Conservation (phyloP, 306 rosid genomes). For the Potentilla sterilis region DNA sequence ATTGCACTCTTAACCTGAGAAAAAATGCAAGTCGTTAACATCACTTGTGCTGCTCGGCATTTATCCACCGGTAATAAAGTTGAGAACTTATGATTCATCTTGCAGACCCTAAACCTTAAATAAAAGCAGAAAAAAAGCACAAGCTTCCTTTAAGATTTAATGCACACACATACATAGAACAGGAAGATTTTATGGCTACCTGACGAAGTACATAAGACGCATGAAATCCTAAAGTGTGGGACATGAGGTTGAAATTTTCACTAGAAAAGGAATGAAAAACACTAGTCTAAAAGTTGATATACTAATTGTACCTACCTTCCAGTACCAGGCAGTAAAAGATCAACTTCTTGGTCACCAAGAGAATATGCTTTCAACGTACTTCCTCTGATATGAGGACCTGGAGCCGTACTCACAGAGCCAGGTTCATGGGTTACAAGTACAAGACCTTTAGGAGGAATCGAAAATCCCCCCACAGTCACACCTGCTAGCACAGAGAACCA, state of each 20-base stretch:
- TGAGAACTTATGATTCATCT: not conserved
- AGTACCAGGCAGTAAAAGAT: slow-evolving; percentile 87
- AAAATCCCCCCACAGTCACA: slow-evolving; percentile 46
- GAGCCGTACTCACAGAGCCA: slow-evolving; percentile 55
- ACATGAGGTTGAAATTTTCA: not conserved
- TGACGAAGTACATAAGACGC: not conserved
- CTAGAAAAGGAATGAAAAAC: not conserved
- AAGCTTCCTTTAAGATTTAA: not conserved
- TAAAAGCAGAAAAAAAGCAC: not conserved
- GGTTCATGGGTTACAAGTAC: slow-evolving; percentile 86
- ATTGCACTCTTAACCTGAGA: slow-evolving; percentile 77
- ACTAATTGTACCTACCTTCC: slow-evolving; percentile 60
- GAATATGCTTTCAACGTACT: slow-evolving; percentile 73
- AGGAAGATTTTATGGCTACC: not conserved
- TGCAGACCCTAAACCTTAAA: not conserved
- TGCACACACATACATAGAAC: too few species aligned
- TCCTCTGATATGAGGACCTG: slow-evolving; percentile 97
- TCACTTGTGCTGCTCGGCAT: not conserved
- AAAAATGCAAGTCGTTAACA: slow-evolving; percentile 5
- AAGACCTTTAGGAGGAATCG: slow-evolving; percentile 63
- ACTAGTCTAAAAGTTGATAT: too few species aligned
- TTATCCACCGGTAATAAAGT: not conserved
- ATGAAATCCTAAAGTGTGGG: not conserved
- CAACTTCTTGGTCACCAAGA: slow-evolving; percentile 85
- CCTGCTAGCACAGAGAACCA: slow-evolving; percentile 39